Percentiles rank a stretch among this genome's conserved stretches.
phyloP scores from a whole-genome alignment of 2,329 filamentous ascomycete species.

The Nemania sp. region DNA sequence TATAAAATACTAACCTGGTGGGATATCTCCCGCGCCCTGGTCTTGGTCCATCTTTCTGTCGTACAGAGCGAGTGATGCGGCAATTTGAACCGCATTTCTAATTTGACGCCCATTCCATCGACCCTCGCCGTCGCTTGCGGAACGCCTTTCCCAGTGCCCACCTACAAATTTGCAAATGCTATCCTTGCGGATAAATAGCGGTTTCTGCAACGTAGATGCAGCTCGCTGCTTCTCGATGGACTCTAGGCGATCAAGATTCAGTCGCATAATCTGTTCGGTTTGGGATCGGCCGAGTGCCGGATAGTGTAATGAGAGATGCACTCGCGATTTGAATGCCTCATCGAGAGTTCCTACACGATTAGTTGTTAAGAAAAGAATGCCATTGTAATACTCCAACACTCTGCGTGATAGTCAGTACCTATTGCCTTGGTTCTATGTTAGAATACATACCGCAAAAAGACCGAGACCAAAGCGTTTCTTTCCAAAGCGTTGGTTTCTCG shows the following conservation, averaged over 20 bases:
- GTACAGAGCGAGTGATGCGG: conserved; percentile 30
- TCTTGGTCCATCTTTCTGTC: conserved; percentile 17
- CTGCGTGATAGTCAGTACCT: background rate
- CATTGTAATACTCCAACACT: conserved; percentile 53
- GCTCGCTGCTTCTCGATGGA: conserved; percentile 9
- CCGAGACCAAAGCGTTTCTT: conserved; percentile 51
- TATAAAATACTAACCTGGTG: conserved; percentile 5
- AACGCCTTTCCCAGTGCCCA: conserved; percentile 20
- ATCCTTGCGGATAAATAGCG: conserved; percentile 18
- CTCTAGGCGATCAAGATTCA: conserved; percentile 19
- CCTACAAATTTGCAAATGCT: conserved; percentile 17
- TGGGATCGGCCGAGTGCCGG: conserved; percentile 37
- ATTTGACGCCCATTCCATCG: conserved; percentile 37
- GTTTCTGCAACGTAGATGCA: background rate
- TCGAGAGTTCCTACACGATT: conserved; percentile 57
- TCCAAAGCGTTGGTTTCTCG: conserved; percentile 38
- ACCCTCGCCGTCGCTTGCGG: conserved; percentile 13
- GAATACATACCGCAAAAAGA: background rate
- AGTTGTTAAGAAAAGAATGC: conserved; percentile 56
- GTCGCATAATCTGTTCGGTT: conserved; percentile 19
- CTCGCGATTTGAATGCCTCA: conserved; percentile 55
- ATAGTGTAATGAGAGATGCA: conserved; percentile 54
- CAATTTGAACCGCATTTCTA: conserved; percentile 33
- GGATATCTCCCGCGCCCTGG: background rate
- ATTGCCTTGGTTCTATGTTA: background rate